Evolutionary conservation across 2,329 filamentous ascomycete genomes (phyloP), one percentile per base, ranked within the genome.

Genomic region (Monosporascus sp.): DNA sequence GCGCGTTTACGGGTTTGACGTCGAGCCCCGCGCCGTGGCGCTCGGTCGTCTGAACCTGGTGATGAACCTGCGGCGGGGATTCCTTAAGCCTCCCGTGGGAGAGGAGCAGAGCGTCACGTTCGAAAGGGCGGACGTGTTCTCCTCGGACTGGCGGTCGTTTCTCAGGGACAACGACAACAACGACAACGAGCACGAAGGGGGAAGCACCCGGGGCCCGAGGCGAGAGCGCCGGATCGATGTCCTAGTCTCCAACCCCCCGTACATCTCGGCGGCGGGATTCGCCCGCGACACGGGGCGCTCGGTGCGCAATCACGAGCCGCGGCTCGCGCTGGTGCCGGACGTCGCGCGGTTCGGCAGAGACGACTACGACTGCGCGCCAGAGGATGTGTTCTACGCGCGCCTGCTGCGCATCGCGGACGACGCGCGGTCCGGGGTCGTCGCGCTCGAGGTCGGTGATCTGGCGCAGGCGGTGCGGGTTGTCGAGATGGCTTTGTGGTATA

Each of bases 191-290:
- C 59, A 38, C 3, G 35, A 24, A 11, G 15, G 24, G 20, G 18
- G 46, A 24, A 3, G 31, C 2, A 35, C 9, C 31, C 11, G 9
- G 9, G 38, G 2, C 7, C 24, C 28, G 8, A 17, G 18, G 31
- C 31, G 11, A 35, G 31, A 14, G 31, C 31, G 31, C 31, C 31
- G 5, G 35, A 51, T 79, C 68, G 85, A 95, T 57, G 72, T 97
- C 4, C 71, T 99, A 1, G 81, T 94, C 37, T 88, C 88, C 1
- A 99, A 99, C 64, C 94, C 94, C 17, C 94, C 94, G 0, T 97
- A 97, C 68, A 86, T 97, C 49, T 95, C 91, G 2, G 73, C 76
- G 0, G 60, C 67, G 40, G 81, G 80, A 7, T 91, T 89, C 63
- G 70, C 77, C 40, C 78, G 71, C 40, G 81, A 82, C 18, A 91